Conservation (phyloP, 805 yeast genomes). For the Suhomyces canberraensis region DNA sequence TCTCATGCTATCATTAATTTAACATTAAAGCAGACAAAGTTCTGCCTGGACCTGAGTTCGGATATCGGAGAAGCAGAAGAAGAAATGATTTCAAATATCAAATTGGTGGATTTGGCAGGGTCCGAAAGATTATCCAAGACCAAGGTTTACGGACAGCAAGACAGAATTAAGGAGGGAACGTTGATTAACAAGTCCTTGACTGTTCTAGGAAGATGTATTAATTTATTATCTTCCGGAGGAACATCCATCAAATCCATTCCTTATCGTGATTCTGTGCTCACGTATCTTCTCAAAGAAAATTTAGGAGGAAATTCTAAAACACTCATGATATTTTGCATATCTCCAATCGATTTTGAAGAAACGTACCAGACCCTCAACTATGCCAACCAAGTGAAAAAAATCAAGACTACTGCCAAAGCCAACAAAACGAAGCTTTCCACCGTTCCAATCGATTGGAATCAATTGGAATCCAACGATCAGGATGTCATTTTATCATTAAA, state of each 20-base stretch:
- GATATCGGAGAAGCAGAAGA: conserved; percentile 39
- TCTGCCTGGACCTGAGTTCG: conserved; percentile 19
- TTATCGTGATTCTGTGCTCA: conserved; percentile 70
- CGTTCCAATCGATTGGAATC: conserved; percentile 32
- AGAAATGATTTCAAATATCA: conserved; percentile 55
- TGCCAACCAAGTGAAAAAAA: conserved; percentile 72
- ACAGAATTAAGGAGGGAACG: conserved; percentile 68
- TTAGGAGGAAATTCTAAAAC: conserved; percentile 87
- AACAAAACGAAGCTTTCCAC: conserved; percentile 28
- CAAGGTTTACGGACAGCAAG: conserved; percentile 52
- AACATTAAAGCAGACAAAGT: conserved; percentile 54
- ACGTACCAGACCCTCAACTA: conserved; percentile 72
- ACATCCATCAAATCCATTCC: conserved; percentile 43
- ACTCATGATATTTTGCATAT: conserved; percentile 80
- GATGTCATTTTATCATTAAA: conserved; percentile 26
- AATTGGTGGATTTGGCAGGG: conserved; percentile 80
- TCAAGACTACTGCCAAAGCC: conserved; percentile 57
- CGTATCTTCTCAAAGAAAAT: conserved; percentile 72
- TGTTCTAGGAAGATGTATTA: conserved; percentile 69
- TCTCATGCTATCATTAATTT: conserved; percentile 79
- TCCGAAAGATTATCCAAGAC: conserved; percentile 68
- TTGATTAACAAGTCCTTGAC: conserved; percentile 77
- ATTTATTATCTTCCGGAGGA: conserved; percentile 31
- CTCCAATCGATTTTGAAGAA: conserved; percentile 78
- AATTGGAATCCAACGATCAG: conserved; percentile 23